Evolutionary conservation across 2,329 filamentous ascomycete genomes (phyloP), one percentile per base, ranked within the genome.

Genomic region (Mycosphaerella sp.): DNA sequence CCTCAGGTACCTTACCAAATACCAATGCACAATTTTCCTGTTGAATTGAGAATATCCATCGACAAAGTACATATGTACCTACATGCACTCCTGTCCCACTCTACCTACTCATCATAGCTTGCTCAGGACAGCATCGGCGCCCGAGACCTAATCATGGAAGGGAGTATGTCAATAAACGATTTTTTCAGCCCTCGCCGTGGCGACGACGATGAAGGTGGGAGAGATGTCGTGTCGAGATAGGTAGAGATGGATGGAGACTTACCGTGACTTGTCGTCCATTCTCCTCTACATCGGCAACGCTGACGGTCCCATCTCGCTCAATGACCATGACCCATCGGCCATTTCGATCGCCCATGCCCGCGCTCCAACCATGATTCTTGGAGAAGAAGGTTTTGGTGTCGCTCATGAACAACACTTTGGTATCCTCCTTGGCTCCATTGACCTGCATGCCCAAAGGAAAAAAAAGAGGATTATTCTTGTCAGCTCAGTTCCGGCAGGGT

Each of bases 231-330:
- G 38, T 31, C 21, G 40, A 21, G 21, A 21, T 21, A 21, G 21
- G 3, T 21, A 5, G 6, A 41, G 14, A 5, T 43, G 17, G 23
- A 43, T 10, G 26, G 2, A 23, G 26, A 66, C 72, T 69, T 63
- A 78, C 77, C 48, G 71, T 70, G 40, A 79, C 74, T 57, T 73
- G 65, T 2, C 74, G 73, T 58, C 74, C 79, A 59, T 69, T 71
- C 76, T 95, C 89, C 76, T 95, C 89, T 66, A 81, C 84, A 73
- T 86, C 87, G 57, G 87, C 86, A 72, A 95, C 95, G 67, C 76
- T 78, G 66, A 95, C 80, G 78, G 88, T 92, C 72, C 89, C 89
- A 71, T 95, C 78, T 74, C 91, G 72, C 59, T 77, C 89, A 63
- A 95, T 74, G 65, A 91, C 76, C 70, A 95, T 80, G 65, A 87